Evolutionary conservation across 352 stramenopile genomes (phyloP).

Genomic region (Pythium vanterpoolii): DNA sequence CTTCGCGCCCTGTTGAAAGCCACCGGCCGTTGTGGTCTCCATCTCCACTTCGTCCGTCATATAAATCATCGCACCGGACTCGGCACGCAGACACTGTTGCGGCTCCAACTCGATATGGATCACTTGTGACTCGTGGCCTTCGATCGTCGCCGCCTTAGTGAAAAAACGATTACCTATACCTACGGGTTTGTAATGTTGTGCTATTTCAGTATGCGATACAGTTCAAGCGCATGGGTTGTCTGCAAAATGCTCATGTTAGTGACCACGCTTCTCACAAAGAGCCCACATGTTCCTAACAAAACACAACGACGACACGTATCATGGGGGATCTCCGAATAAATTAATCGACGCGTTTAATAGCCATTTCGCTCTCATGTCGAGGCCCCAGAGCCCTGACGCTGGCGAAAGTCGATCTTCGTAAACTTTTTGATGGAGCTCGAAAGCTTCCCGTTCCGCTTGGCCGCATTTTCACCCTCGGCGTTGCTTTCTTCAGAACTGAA

Average conservation of each 20-base stretch:
- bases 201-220: not conserved
- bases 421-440: conserved; percentile 15
- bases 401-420: conserved; percentile 22
- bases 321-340: conserved; percentile 12
- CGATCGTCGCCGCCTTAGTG: conserved; percentile 65
- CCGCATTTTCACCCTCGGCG: not conserved
- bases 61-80: conserved; percentile 94
- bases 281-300: not conserved
- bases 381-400: conserved; percentile 20
- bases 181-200: not conserved
- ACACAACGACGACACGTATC: not conserved
- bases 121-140: conserved; percentile 85
- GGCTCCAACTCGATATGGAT: conserved; percentile 83
- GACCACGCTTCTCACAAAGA: not conserved
- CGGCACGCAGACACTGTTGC: conserved; percentile 89
- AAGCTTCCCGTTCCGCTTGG: conserved; percentile 14
- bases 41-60: conserved; percentile 93
- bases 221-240: not conserved
- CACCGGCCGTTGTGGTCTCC: conserved; percentile 90
- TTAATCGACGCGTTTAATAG: not conserved
- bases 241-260: not conserved
- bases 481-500: conserved; percentile 35
- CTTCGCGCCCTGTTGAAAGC: conserved; percentile 82
- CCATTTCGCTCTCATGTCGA: not conserved
- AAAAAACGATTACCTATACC: conserved; percentile 40